Evolutionary conservation across 495 filamentous ascomycete species (phyloP).

Genomic region (Podospora pseudopauciseta): DNA sequence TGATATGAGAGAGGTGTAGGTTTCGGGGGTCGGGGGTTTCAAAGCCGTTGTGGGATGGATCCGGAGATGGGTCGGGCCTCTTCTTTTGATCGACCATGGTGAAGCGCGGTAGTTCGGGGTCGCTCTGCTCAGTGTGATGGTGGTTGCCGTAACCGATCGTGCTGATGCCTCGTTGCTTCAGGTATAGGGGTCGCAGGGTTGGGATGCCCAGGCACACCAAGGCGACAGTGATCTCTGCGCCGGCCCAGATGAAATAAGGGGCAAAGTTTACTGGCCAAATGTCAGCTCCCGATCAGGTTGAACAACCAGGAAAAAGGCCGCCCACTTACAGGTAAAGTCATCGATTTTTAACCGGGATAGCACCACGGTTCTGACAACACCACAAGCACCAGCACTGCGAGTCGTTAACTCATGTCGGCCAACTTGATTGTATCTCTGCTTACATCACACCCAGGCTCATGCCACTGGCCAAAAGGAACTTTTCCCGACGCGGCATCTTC

Average conservation of each 20-base stretch:
- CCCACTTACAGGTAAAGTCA: slow-evolving; percentile 36
- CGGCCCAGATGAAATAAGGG: slow-evolving; percentile 40
- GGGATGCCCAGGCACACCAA: slow-evolving; percentile 42
- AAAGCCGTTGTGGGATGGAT: neutral
- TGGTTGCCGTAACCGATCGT: slow-evolving; percentile 21
- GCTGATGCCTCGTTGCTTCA: slow-evolving; percentile 24
- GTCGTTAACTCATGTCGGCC: slow-evolving; percentile 13
- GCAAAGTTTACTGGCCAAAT: slow-evolving; percentile 35
- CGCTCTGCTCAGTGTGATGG: slow-evolving; percentile 18
- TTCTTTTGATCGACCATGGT: slow-evolving; percentile 28
- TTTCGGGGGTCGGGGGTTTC: neutral
- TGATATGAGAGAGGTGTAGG: neutral
- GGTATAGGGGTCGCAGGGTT: slow-evolving; percentile 37
- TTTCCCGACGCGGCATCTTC: slow-evolving; percentile 41
- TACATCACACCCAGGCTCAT: slow-evolving; percentile 46
- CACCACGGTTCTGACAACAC: slow-evolving; percentile 39
- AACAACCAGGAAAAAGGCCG: neutral
- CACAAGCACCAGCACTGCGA: slow-evolving; percentile 38
- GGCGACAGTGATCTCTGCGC: slow-evolving; percentile 39
- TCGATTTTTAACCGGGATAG: slow-evolving; percentile 34
- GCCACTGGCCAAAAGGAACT: slow-evolving; percentile 38
- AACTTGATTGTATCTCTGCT: slow-evolving; percentile 9
- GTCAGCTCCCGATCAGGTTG: neutral
- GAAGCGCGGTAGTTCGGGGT: slow-evolving; percentile 31
- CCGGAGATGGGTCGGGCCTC: slow-evolving; percentile 2